phyloP scores from a whole-genome alignment of 202 grass and related monocot species.

The Cymbopogon flexuosus region DNA sequence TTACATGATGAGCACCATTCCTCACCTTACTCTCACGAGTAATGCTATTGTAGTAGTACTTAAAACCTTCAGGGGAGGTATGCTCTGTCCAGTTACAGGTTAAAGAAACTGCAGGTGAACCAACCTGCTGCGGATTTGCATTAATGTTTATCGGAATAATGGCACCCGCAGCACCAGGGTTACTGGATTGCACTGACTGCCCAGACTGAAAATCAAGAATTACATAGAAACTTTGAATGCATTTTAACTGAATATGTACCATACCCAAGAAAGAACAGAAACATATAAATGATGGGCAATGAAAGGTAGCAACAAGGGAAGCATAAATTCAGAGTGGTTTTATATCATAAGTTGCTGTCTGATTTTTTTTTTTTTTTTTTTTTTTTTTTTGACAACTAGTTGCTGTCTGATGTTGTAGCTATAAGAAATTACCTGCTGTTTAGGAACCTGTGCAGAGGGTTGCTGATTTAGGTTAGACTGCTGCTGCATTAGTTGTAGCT shows the following conservation, averaged over 20 bases:
- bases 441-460: conserved; percentile 40
- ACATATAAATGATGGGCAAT: conserved; percentile 12
- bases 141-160: conserved; percentile 42
- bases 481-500: conserved; percentile 90
- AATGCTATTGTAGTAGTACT: conserved; percentile 92
- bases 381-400: too few species aligned
- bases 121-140: conserved; percentile 46
- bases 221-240: conserved; percentile 9
- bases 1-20: conserved; percentile 21
- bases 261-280: conserved; percentile 3
- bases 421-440: conserved; percentile 65
- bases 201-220: conserved; percentile 35
- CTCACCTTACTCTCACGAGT: conserved; percentile 91
- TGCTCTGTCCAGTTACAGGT: conserved; percentile 96
- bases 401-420: background rate
- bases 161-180: conserved; percentile 45
- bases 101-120: conserved; percentile 56
- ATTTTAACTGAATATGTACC: background rate
- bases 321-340: background rate
- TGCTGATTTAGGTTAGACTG: conserved; percentile 57
- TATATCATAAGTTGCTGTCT: conserved; percentile 2
- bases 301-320: conserved; percentile 14
- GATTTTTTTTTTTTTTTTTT: too few species aligned
- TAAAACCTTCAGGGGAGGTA: conserved; percentile 88
- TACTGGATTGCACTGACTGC: conserved; percentile 44